Base-by-base conservation (phyloP, 441 rosid species). In the Adansonia rubrostipa region DNA sequence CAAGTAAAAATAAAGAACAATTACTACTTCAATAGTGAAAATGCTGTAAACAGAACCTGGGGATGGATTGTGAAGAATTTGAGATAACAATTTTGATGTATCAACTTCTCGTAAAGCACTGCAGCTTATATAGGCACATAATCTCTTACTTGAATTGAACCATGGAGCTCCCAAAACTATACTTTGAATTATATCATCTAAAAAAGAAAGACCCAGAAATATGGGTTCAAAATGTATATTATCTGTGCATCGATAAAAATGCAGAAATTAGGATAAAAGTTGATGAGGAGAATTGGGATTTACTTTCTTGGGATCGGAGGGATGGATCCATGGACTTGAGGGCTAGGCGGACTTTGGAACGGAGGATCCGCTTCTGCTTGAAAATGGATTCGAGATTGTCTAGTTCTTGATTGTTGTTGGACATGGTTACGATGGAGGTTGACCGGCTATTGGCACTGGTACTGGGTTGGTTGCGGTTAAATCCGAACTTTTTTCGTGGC, bases 71-170 rank as follows among this genome's bases (percentile, higher is more conserved):
- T 78, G 86, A 72, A 92, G 87, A 75, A 85, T 86, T 53, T 81
- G 79, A 62, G 91, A 86, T 19, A 92, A 76, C 76, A 94, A 78
- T 73, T 75, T 88, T 3, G 89, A 92, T 33, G 97, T 92, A 73
- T 92, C 90, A 15, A 96, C 97, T 86, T 96, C 99, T 40, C 90
- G 82, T 66, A 94, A 80, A 71, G 96, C 85, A 62, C 84, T 87
- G 88, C 98, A 94, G 86, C 96, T 91, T 79, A 93, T 86, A 82
- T 93, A 96, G 73, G 97, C 97, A 77, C 99, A 93, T 77, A 96
- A 73, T 51, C 96, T 80, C 87, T 71, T 68, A 78, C 93, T 82
- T 57, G 95, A 92, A 81, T 87, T 92, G 82, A 94, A 92, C 98
- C 93, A 94, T 4, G 91, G 92, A 80, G 97, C 86, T 81, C 89